Conservation (phyloP, 106 monocot species). For the Dendrobium nobile region DNA sequence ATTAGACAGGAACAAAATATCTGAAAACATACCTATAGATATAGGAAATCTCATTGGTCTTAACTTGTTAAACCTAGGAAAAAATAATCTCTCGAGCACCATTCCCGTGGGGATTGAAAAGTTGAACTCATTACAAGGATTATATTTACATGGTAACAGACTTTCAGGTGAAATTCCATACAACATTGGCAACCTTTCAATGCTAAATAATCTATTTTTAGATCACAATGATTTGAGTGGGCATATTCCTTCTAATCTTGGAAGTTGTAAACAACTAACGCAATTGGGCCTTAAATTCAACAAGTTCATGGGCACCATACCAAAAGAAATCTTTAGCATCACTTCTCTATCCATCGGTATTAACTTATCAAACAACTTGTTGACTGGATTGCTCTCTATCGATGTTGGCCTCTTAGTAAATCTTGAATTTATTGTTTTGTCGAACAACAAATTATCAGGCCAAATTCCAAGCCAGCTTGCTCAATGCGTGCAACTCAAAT, state of each 20-base stretch:
- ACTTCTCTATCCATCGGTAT: not conserved
- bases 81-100: not conserved
- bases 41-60: not conserved
- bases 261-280: not conserved
- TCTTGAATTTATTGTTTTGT: not conserved
- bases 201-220: not conserved
- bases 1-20: not conserved
- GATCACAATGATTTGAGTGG: not conserved
- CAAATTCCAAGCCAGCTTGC: slow-evolving; percentile 6
- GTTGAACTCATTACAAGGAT: not conserved
- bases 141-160: not conserved
- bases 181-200: not conserved
- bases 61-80: not conserved
- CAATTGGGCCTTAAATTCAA: not conserved
- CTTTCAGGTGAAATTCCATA: not conserved
- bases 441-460: slow-evolving; percentile 8
- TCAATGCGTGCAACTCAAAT: not conserved
- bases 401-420: slow-evolving; percentile 5
- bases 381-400: not conserved
- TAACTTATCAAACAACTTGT: slow-evolving; percentile 10
- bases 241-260: not conserved
- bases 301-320: not conserved
- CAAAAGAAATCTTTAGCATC: not conserved
- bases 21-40: not conserved
- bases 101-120: not conserved